phyloP scores from a whole-genome alignment of 768 basidiomycete species.

The Clitopilus passeckerianus region DNA sequence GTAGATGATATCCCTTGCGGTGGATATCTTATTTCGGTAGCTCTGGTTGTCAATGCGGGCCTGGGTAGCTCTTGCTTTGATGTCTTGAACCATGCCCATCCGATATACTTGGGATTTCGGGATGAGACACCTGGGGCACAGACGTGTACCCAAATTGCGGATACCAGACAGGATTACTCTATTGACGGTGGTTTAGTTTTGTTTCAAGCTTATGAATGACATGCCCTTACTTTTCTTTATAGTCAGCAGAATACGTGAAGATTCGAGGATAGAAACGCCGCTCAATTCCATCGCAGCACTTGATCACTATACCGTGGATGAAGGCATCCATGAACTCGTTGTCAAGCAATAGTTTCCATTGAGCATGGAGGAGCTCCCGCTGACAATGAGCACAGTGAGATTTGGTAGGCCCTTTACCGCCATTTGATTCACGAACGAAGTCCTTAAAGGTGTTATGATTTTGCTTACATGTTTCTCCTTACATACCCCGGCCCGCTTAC shows the following conservation, averaged over 20 bases:
- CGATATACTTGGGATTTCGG: slow-evolving; percentile 3
- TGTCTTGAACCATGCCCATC: slow-evolving; percentile 6
- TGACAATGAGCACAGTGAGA: slow-evolving; percentile 22
- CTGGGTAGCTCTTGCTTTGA: neutral
- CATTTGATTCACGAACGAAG: slow-evolving; percentile 9
- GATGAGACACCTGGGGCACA: slow-evolving; percentile 14
- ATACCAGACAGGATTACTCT: slow-evolving; percentile 17
- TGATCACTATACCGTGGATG: slow-evolving; percentile 21
- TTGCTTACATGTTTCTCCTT: too few relatives aligned
- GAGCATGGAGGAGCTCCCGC: slow-evolving; percentile 24
- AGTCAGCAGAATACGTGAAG: slow-evolving; percentile 29
- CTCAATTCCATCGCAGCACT: slow-evolving; percentile 21
- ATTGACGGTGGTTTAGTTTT: neutral
- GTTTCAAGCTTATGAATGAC: slow-evolving; percentile 2
- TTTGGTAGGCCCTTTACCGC: neutral
- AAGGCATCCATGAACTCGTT: slow-evolving; percentile 21
- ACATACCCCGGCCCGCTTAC: too few relatives aligned
- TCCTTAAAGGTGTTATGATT: too few relatives aligned
- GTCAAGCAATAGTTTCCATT: slow-evolving; percentile 20
- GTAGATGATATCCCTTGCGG: slow-evolving; percentile 17
- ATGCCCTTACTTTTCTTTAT: slow-evolving; percentile 28
- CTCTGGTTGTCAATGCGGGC: slow-evolving; percentile 4
- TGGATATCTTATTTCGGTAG: slow-evolving; percentile 5
- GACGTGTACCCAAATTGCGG: slow-evolving; percentile 11
- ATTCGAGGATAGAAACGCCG: slow-evolving; percentile 24